Conservation (phyloP, 352 stramenopile species). For the Elongisporangium undulatum region DNA sequence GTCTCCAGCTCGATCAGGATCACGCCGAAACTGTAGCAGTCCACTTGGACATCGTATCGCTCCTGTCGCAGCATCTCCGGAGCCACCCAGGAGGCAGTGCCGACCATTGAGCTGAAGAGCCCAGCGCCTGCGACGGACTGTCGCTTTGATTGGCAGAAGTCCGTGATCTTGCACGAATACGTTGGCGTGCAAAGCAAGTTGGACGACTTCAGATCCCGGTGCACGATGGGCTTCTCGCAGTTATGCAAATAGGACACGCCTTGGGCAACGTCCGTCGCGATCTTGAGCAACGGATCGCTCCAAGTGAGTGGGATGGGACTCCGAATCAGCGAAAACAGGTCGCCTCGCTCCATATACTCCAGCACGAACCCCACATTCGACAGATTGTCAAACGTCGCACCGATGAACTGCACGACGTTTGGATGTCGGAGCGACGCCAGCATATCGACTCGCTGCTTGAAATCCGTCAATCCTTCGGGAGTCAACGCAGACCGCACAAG, state of each 20-base stretch:
- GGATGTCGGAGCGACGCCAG: slow-evolving; percentile 75
- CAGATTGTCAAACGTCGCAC: slow-evolving; percentile 79
- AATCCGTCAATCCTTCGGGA: slow-evolving; percentile 56
- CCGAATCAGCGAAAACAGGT: slow-evolving; percentile 57
- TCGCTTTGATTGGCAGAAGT: slow-evolving; percentile 77
- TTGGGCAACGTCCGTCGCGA: slow-evolving; percentile 78
- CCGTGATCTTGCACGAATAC: slow-evolving; percentile 78
- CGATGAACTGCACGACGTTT: slow-evolving; percentile 86
- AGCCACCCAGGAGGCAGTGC: slow-evolving; percentile 83
- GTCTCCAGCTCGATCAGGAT: slow-evolving; percentile 84
- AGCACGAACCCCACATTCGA: slow-evolving; percentile 73
- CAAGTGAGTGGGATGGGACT: slow-evolving; percentile 64
- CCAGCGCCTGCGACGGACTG: slow-evolving; percentile 26
- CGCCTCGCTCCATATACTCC: slow-evolving; percentile 73
- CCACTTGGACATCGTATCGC: slow-evolving; percentile 75
- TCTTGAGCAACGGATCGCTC: slow-evolving; percentile 76
- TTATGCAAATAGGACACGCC: slow-evolving; percentile 81
- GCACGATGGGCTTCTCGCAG: slow-evolving; percentile 68
- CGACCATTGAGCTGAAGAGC: slow-evolving; percentile 72
- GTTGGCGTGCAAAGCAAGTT: slow-evolving; percentile 73
- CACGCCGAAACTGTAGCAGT: slow-evolving; percentile 88
- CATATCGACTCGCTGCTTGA: slow-evolving; percentile 76
- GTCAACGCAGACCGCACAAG: slow-evolving; percentile 55
- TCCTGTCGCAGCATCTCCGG: slow-evolving; percentile 83
- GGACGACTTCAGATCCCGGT: slow-evolving; percentile 80